Evolutionary conservation across 495 filamentous ascomycete species (phyloP).

Genomic region (Aspergillus nidulans): DNA sequence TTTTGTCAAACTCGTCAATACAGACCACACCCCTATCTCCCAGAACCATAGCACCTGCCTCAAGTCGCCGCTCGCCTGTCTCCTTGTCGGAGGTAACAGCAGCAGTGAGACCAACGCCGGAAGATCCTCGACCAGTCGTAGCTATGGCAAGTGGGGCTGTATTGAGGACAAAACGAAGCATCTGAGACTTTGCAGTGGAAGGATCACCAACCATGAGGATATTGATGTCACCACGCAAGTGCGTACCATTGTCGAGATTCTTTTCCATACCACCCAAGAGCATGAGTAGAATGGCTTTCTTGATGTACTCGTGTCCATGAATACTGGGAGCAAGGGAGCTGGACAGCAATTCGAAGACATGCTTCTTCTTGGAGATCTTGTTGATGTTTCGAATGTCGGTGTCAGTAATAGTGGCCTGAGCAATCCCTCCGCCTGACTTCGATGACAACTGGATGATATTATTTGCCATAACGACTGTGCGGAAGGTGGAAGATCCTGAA

Average conservation of each 20-base stretch:
- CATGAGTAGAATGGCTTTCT: conserved; percentile 97
- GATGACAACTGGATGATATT: conserved; percentile 93
- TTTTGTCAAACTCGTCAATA: conserved; percentile 99
- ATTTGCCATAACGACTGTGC: conserved; percentile 89
- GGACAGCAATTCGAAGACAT: conserved; percentile 89
- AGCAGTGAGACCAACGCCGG: conserved; percentile 95
- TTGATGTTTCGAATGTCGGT: conserved; percentile 98
- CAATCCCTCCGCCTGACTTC: conserved; percentile 92
- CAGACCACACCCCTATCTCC: conserved; percentile 96
- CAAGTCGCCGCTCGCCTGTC: conserved; percentile 89
- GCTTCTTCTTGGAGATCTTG: conserved; percentile 92
- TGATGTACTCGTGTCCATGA: conserved; percentile 95
- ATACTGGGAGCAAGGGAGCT: conserved; percentile 97
- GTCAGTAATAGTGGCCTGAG: conserved; percentile 90
- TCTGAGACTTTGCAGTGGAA: conserved; percentile 96
- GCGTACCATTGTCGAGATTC: conserved; percentile 96
- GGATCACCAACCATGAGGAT: conserved; percentile 99
- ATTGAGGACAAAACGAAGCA: conserved; percentile 95
- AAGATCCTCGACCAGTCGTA: conserved; percentile 95
- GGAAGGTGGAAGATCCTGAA: conserved; percentile 83
- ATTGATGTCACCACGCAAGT: conserved; percentile 98
- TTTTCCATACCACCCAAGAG: conserved; percentile 98
- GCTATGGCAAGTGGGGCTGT: conserved; percentile 96
- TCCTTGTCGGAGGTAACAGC: conserved; percentile 97
- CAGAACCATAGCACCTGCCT: conserved; percentile 98